phyloP scores from a whole-genome alignment of 495 filamentous ascomycete species.

The Xylaria venustula region DNA sequence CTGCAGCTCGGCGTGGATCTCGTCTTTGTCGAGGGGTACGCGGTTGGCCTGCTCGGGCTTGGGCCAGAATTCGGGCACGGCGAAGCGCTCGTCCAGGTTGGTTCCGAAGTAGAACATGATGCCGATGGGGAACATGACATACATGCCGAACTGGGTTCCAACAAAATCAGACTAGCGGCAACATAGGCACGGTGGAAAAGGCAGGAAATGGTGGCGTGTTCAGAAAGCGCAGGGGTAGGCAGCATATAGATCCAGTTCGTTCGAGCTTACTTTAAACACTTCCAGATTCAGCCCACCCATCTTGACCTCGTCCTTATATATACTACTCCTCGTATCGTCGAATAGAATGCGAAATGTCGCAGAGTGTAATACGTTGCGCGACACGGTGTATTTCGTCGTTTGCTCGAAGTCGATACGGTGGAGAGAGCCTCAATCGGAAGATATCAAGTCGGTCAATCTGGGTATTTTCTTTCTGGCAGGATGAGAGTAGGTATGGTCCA shows the following conservation, averaged over 20 bases:
- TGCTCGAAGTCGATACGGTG: neutral
- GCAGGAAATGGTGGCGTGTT: neutral
- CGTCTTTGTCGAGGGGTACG: slow-evolving; percentile 85
- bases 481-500: neutral
- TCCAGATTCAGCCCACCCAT: slow-evolving; percentile 91
- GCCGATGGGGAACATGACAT: slow-evolving; percentile 96
- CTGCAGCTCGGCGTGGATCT: slow-evolving; percentile 76
- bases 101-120: slow-evolving; percentile 99
- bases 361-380: neutral
- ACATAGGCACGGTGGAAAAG: too few species aligned
- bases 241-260: slow-evolving; percentile 9
- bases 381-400: neutral
- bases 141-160: slow-evolving; percentile 82
- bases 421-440: neutral
- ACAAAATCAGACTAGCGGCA: neutral
- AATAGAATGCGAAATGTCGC: neutral
- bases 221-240: neutral
- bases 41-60: slow-evolving; percentile 79
- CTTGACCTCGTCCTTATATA: slow-evolving; percentile 24
- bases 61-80: slow-evolving; percentile 91
- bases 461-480: neutral
- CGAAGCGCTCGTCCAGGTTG: slow-evolving; percentile 90
- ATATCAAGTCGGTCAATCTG: slow-evolving; percentile 3
- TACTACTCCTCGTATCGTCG: neutral
- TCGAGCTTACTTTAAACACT: slow-evolving; percentile 74